Percentiles rank a stretch among this genome's conserved stretches.
Evolutionary conservation across 306 rosid genomes (phyloP).

Genomic region (Calophaca sinica): DNA sequence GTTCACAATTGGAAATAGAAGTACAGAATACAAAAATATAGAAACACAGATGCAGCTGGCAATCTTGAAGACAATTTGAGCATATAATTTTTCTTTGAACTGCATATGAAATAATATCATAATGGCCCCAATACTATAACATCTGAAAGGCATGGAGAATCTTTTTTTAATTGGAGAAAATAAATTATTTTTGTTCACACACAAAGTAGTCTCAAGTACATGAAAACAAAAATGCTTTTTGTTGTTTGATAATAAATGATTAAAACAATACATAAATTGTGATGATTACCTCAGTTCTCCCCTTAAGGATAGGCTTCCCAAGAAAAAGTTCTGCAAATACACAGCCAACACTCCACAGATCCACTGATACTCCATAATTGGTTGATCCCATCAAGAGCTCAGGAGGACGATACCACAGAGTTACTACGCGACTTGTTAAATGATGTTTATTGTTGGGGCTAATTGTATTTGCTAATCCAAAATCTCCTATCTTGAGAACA

Average conservation of each 20-base stretch:
- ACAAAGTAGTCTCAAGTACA: neutral
- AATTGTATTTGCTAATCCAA: constrained; percentile 86
- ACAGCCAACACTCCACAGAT: constrained; percentile 97
- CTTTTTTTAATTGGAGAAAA: constrained; percentile 22
- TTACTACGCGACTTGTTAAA: constrained; percentile 91
- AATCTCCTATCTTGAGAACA: constrained; percentile 87
- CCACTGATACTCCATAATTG: constrained; percentile 82
- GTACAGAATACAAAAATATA: too few species aligned
- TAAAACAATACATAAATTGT: constrained; percentile 2
- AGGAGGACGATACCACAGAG: constrained; percentile 98
- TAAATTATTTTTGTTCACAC: neutral
- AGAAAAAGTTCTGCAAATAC: constrained; percentile 88
- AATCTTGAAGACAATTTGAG: too few species aligned
- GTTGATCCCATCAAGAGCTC: constrained; percentile 98
- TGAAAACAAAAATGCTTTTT: neutral
- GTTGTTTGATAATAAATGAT: constrained; percentile 16
- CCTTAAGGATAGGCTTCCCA: constrained; percentile 88
- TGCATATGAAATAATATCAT: too few species aligned
- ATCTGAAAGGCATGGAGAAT: neutral
- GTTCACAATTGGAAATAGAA: too few species aligned
- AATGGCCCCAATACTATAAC: too few species aligned
- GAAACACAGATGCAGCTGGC: too few species aligned
- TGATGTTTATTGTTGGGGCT: constrained; percentile 65
- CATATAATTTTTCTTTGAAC: too few species aligned
- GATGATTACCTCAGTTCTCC: constrained; percentile 89